Conservation (phyloP, 2,329 filamentous ascomycete species). For the Nothophoma quercina region DNA sequence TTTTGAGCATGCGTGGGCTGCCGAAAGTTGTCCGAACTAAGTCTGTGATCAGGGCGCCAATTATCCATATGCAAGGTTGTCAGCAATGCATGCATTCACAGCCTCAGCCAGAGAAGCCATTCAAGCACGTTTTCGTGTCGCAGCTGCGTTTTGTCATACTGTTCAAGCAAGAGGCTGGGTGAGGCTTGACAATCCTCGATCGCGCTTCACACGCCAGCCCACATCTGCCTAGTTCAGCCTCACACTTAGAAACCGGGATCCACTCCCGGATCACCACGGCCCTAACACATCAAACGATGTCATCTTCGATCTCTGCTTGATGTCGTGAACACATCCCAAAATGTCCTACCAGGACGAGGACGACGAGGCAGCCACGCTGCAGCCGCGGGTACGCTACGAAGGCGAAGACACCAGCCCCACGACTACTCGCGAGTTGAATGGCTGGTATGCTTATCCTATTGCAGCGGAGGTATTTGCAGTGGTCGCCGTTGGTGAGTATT, state of each 20-base stretch:
- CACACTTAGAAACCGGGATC: conserved; percentile 1
- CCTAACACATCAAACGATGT: neutral
- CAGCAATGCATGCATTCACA: too few relatives aligned
- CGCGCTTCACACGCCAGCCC: conserved; percentile 11
- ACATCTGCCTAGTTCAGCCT: conserved; percentile 17
- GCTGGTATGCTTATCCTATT: conserved; percentile 92
- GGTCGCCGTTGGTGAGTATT: conserved; percentile 74
- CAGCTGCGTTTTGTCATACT: too few relatives aligned
- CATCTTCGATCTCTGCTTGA: conserved; percentile 3
- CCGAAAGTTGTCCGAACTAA: conserved; percentile 4
- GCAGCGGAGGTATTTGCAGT: conserved; percentile 93
- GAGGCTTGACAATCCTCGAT: neutral
- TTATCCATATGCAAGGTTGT: too few relatives aligned
- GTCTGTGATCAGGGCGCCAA: too few relatives aligned
- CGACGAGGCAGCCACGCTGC: conserved; percentile 5
- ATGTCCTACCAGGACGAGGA: conserved; percentile 25
- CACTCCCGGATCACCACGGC: conserved; percentile 16
- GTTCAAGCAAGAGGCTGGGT: neutral
- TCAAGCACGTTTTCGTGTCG: too few relatives aligned
- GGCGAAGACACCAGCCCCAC: conserved; percentile 70
- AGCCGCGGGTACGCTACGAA: conserved; percentile 27
- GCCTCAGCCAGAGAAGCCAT: too few relatives aligned
- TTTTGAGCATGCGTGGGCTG: neutral
- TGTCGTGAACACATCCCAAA: conserved; percentile 1
- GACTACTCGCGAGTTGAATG: conserved; percentile 78